Evolutionary conservation across 345 rosid genomes (phyloP), one percentile per base, ranked within the genome.

Genomic region (Aquilaria sinensis): DNA sequence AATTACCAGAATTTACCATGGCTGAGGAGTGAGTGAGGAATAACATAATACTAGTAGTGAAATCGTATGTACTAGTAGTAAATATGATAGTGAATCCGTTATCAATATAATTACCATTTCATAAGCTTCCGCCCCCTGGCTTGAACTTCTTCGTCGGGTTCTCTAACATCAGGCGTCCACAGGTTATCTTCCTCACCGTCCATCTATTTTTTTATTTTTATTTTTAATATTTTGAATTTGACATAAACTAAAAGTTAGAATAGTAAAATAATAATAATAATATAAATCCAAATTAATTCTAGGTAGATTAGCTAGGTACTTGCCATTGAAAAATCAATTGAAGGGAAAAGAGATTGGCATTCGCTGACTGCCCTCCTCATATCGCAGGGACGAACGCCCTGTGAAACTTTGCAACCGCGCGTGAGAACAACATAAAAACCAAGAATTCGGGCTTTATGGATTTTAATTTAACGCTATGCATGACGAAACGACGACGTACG

Each of bases 301-400:
- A 54, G 43, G 47, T 53, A 16, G 31, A 31, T 8, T 53, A 34
- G 54, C 14, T 62, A 29, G 31, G 16, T 65, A 70, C 85, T 80
- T 81, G 75, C 97, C 90, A 74, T 72, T 12, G 97, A 82, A 75
- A 87, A 90, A 67, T 90, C 90, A 71, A 88, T 55, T 0, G 85
- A 85, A 70, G 92, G 97, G 74, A 87, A 88, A 50, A 85, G 74
- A 69, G 82, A 56, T 29, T 55, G 76, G 63, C 81, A 84, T 57
- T 81, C 85, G 47, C 63, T 74, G 64, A 90, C 71, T 70, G 61
- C 81, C 70, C 89, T 77, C 78, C 97, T 85, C 67, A 80, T 80
- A 60, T 88, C 97, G 76, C 93, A 88, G 2, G 89, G 92, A 81
- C 87, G 90, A 75, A 85, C 84, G 41, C 97, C 96, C 96, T 90